Evolutionary conservation across 805 yeast genomes (phyloP).

Genomic region (Spathaspora boniae): DNA sequence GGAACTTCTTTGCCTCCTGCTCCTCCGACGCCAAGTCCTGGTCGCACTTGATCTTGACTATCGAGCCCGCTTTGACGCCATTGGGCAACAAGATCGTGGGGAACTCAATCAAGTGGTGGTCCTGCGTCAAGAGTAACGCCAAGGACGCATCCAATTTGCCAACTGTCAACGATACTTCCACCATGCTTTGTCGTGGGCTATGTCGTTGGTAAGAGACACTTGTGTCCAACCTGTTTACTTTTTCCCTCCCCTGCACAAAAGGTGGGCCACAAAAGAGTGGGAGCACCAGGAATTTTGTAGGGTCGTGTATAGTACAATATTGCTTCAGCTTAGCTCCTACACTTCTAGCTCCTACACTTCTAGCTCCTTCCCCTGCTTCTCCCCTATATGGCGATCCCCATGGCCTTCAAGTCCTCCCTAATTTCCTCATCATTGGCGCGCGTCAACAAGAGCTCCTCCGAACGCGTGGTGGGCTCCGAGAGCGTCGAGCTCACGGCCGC

Average conservation of each 20-base stretch:
- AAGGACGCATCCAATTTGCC: slow-evolving; percentile 95
- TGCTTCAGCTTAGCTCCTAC: too few species aligned
- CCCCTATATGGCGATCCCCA: slow-evolving; percentile 43
- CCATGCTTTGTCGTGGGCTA: too few species aligned
- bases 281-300: too few species aligned
- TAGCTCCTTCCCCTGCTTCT: too few species aligned
- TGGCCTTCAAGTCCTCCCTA: slow-evolving; percentile 63
- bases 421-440: slow-evolving; percentile 70
- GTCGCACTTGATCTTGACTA: slow-evolving; percentile 80
- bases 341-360: too few species aligned
- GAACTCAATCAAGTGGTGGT: slow-evolving; percentile 92
- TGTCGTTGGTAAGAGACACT: too few species aligned
- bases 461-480: slow-evolving; percentile 17
- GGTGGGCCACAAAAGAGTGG: too few species aligned
- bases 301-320: too few species aligned
- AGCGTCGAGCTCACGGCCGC: slow-evolving; percentile 56
- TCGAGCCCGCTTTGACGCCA: slow-evolving; percentile 88
- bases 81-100: slow-evolving; percentile 93
- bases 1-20: slow-evolving; percentile 56
- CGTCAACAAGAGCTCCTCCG: slow-evolving; percentile 42
- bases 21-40: slow-evolving; percentile 67
- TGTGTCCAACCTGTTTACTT: too few species aligned
- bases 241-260: too few species aligned
- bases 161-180: slow-evolving; percentile 88
- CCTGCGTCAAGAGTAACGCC: slow-evolving; percentile 83